Evolutionary conservation across 176 grass and related monocot species (phyloP), one percentile per base, ranked within the genome.

Genomic region (Ensete glaucum): DNA sequence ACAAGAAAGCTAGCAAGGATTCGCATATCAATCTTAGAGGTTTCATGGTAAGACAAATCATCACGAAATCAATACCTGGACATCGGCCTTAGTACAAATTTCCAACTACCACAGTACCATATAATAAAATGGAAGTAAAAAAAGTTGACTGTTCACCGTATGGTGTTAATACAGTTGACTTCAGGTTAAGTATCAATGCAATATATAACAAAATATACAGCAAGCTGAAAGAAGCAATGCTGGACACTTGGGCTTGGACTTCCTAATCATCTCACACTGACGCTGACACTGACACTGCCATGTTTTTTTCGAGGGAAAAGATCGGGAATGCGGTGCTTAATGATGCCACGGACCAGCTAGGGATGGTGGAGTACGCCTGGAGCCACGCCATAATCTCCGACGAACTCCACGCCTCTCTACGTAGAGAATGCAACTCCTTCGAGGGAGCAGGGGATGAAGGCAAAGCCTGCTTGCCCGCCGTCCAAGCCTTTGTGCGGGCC

Each of bases 311-410:
- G 53, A 43, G 34, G 34, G 34, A 43, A 43, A 71, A 96, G 92
- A 92, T 96, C 67, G 92, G 92, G 8, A 96, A 96, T 76, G 86
- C 92, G 49, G 89, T 96, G 76, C 76, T 96, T 57, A 89, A 96
- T 81, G 89, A 92, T 77, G 75, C 71, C 55, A 89, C 89, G 16
- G 89, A 96, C 67, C 87, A 92, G 77, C 67, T 96, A 10, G 92
- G 89, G 67, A 96, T 92, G 92, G 82, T 92, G 77, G 92, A 96
- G 79, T 96, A 92, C 57, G 89, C 92, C 63, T 96, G 92, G 92
- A 96, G 84, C 87, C 89, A 96, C 68, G 92, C 89, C 64, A 96
- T 96, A 60, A 96, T 96, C 78, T 96, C 92, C 1, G 89, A 92
- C 78, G 87, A 96, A 78, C 78, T 96, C 11, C 67, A 92, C 82